phyloP scores from a whole-genome alignment of 345 rosid genomes.

The Melastoma malabathricum region DNA sequence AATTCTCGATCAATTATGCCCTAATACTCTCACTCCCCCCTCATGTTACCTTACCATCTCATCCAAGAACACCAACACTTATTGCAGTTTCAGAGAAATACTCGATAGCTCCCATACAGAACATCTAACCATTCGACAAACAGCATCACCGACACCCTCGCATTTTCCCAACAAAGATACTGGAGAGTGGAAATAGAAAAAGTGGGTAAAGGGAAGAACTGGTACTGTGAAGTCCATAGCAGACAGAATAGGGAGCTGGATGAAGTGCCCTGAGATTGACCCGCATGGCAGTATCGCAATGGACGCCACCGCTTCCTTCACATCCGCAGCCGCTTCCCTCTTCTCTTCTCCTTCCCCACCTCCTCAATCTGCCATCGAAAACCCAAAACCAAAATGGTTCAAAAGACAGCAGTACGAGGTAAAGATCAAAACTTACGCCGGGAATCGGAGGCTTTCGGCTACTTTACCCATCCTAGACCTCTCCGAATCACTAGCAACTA shows the following conservation, averaged over 20 bases:
- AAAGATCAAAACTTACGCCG: not conserved
- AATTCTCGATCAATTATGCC: too few species aligned
- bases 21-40: too few species aligned
- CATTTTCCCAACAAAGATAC: not conserved
- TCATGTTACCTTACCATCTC: too few species aligned
- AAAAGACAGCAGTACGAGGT: not conserved
- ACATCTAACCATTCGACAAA: not conserved
- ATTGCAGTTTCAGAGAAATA: too few species aligned
- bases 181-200: not conserved
- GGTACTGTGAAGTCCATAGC: constrained; percentile 86
- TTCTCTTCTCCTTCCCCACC: constrained; percentile 20
- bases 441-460: too few species aligned
- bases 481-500: too few species aligned
- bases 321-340: constrained; percentile 20
- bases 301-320: constrained; percentile 82
- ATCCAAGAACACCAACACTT: not conserved
- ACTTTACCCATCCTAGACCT: too few species aligned
- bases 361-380: constrained; percentile 1
- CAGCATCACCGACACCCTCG: too few species aligned
- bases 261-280: constrained; percentile 82
- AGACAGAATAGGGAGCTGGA: constrained; percentile 69
- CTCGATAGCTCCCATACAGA: not conserved
- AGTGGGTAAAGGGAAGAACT: constrained; percentile 22
- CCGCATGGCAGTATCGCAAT: constrained; percentile 72
- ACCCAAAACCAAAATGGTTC: not conserved